Evolutionary conservation across 2,329 filamentous ascomycete genomes (phyloP), one percentile per base, ranked within the genome.

Genomic region (Calonectria pseudoreteaudii): DNA sequence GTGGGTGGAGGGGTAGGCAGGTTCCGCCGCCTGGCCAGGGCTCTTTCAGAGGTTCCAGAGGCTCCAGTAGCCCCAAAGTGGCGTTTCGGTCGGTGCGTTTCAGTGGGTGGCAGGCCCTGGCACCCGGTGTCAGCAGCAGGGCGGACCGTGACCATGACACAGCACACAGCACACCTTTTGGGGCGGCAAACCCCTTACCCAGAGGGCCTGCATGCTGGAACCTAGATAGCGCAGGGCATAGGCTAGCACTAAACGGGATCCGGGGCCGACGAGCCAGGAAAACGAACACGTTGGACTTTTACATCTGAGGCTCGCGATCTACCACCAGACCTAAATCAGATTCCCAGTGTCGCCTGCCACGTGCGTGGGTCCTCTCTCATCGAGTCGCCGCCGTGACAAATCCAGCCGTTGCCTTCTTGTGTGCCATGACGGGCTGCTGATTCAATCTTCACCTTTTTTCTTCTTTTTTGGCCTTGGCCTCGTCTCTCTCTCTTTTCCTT

Each of bases 241-340:
- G 56, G 47, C 71, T 73, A 73, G 50, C 49, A 62, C 66, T 62
- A 69, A 69, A 69, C 30, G 31, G 71, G 71, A 50, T 53, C 38
- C 60, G 50, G 71, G 38, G 71, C 78, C 78, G 75, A 79, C 74
- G 68, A 71, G 36, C 78, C 69, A 74, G 76, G 68, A 74, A 80
- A 81, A 80, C 78, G 80, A 81, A 81, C 80, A 81, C 80, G 80
- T 81, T 80, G 80, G 76, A 74, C 74, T 81, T 81, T 81, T 78
- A 72, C 67, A 53, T 56, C 47, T 52, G 71, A 73, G 64, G 68
- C 53, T 72, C 71, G 71, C 58, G 71, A 71, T 73, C 68, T 68
- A 73, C 49, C 26, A 30, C 28, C 60, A 50, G 60, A 50, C 44
- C 60, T 58, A 62, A 65, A 72, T 62, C 70, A 58, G 52, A 70